Evolutionary conservation across 768 basidiomycete species (phyloP), one percentile per base, ranked within the genome.

Genomic region (Termitomyces sp.): DNA sequence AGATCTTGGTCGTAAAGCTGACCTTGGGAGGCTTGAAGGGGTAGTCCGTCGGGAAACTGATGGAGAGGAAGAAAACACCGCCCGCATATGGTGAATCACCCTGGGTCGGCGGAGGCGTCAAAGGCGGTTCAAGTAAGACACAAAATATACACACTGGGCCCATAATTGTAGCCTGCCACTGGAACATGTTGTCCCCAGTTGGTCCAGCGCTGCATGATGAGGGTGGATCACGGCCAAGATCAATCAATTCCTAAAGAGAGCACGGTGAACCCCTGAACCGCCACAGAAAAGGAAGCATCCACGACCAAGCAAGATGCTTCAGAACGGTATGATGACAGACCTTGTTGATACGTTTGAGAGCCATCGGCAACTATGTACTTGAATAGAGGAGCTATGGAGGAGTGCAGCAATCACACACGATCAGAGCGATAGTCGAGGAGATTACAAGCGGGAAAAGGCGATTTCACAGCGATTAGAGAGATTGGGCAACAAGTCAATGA

Each of bases 11-110:
- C 65, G 94, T 96, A 76, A 99, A 99, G 80, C 89, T 89, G 77
- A 99, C 94, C 84, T 99, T 99, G 75, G 97, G 97, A 44, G 97
- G 97, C 78, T 98, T 98, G 88, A 98, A 98, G 26, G 97, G 97
- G 80, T 99, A 99, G 74, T 99, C 96, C 74, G 90, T 92, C 48
- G 93, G 92, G 83, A 94, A 94, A 45, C 81, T 85, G 72, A 96
- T 94, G 50, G 88, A 87, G 48, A 95, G 86, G 90, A 98, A 98
- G 81, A 99, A 99, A 56, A 99, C 97, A 72, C 97, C 97, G 68
- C 97, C 97, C 33, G 96, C 87, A 71, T 99, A 99, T 29, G 97
- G 97, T 66, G 94, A 97, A 72, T 99, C 96, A 68, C 90, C 87
- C 95, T 97, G 62, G 37, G 63, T 31, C 67, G 57, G 6, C 20